Evolutionary conservation across 129 eudicot genomes (phyloP).

Genomic region (Chrysanthemum seticuspe): DNA sequence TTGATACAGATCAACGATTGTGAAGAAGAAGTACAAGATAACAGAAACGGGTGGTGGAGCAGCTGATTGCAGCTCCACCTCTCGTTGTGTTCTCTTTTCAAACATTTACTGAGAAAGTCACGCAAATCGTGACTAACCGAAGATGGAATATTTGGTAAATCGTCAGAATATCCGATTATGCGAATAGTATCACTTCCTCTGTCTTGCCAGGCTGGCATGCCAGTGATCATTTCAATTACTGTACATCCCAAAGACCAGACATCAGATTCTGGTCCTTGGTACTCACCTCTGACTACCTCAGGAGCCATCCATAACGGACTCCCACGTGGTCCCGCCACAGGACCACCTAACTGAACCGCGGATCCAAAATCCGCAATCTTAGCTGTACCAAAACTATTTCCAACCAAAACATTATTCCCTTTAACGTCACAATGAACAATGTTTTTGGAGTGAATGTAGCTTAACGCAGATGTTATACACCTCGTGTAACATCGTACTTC

Average conservation of each 20-base stretch:
- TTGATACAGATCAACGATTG: background rate
- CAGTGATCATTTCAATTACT: slow-evolving; percentile 71
- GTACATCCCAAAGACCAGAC: slow-evolving; percentile 86
- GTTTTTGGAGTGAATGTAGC: slow-evolving; percentile 47
- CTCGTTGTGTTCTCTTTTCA: slow-evolving; percentile 27
- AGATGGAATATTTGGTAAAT: slow-evolving; percentile 37
- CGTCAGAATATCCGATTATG: slow-evolving; percentile 48
- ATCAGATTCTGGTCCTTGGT: slow-evolving; percentile 73
- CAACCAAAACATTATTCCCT: slow-evolving; percentile 57
- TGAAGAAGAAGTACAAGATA: slow-evolving; percentile 22
- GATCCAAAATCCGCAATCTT: slow-evolving; percentile 81
- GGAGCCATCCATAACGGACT: slow-evolving; percentile 94
- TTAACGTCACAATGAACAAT: slow-evolving; percentile 85
- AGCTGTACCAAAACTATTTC: slow-evolving; percentile 33
- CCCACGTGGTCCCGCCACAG: slow-evolving; percentile 44
- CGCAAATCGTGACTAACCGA: slow-evolving; percentile 33
- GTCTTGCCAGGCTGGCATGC: slow-evolving; percentile 65
- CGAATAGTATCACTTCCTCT: slow-evolving; percentile 37
- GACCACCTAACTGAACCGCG: slow-evolving; percentile 29
- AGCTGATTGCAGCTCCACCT: slow-evolving; percentile 80
- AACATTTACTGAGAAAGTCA: slow-evolving; percentile 61
- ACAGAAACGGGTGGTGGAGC: slow-evolving; percentile 57
- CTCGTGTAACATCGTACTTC: slow-evolving; percentile 37
- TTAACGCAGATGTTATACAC: slow-evolving; percentile 57
- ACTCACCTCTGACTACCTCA: slow-evolving; percentile 71